Conservation (phyloP, 1,139 yeast species). For the Yamadazyma aaseri region DNA sequence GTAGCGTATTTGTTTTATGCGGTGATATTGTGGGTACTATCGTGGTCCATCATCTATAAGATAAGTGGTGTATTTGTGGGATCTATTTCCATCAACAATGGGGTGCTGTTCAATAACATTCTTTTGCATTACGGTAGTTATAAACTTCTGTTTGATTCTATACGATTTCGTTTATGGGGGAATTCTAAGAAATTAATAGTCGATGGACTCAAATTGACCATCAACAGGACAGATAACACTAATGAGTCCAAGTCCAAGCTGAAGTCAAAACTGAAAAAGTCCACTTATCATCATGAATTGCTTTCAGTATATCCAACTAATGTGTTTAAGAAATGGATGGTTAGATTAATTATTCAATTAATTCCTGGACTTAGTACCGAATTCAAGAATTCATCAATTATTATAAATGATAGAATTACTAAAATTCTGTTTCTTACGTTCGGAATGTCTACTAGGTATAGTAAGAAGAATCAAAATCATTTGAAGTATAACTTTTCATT, state of each 20-base stretch:
- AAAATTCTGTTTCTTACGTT: constrained; percentile 25
- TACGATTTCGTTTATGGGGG: constrained; percentile 43
- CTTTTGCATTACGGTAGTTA: constrained; percentile 16
- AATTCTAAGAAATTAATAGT: constrained; percentile 33
- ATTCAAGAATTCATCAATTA: constrained; percentile 21
- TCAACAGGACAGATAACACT: not conserved
- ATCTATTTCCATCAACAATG: constrained; percentile 38
- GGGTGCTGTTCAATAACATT: constrained; percentile 38
- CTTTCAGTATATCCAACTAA: constrained; percentile 20
- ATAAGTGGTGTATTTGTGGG: constrained; percentile 34
- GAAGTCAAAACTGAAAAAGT: not conserved
- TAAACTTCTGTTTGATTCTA: constrained; percentile 20
- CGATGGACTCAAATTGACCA: constrained; percentile 21
- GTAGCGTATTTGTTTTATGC: constrained; percentile 6
- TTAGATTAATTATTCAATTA: constrained; percentile 20
- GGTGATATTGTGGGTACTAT: constrained; percentile 19
- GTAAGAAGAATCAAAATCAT: constrained; percentile 17
- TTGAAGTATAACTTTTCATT: constrained; percentile 23
- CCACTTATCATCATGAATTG: not conserved
- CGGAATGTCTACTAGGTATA: constrained; percentile 20
- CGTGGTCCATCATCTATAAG: constrained; percentile 30
- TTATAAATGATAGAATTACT: constrained; percentile 13
- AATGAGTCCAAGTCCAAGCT: too few relatives aligned
- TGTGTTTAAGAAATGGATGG: constrained; percentile 26
- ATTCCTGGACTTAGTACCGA: constrained; percentile 30